Evolutionary conservation across 1,139 yeast species (phyloP).

Genomic region (Saccharomyces hybrid): DNA sequence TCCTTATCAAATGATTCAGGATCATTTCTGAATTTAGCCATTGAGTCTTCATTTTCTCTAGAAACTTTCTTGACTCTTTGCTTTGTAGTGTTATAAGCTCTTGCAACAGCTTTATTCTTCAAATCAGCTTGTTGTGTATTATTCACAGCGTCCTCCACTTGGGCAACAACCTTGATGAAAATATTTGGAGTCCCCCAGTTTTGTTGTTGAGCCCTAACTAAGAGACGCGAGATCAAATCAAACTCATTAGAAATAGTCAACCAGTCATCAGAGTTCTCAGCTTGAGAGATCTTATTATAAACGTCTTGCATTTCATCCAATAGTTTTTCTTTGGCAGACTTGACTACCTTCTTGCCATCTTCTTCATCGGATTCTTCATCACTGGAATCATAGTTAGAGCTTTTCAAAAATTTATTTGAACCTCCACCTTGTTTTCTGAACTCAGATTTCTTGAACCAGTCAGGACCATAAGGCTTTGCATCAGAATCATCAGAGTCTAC

Average conservation of each 20-base stretch:
- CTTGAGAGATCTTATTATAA: conserved; percentile 62
- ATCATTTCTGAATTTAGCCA: conserved; percentile 54
- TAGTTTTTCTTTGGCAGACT: conserved; percentile 87
- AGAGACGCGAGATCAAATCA: conserved; percentile 63
- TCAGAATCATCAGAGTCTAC: conserved; percentile 40
- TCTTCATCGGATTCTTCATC: conserved; percentile 43
- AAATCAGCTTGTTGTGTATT: conserved; percentile 53
- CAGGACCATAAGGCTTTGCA: conserved; percentile 34
- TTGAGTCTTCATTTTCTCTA: conserved; percentile 52
- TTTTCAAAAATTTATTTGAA: conserved; percentile 29
- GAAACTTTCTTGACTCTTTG: conserved; percentile 81
- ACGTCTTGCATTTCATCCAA: conserved; percentile 74
- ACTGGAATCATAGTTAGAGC: conserved; percentile 36
- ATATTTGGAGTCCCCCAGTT: conserved; percentile 61
- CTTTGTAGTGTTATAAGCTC: conserved; percentile 79
- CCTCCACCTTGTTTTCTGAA: conserved; percentile 32
- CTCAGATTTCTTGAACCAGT: conserved; percentile 35
- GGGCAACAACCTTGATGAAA: conserved; percentile 60
- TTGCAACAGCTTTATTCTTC: conserved; percentile 76
- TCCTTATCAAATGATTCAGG: conserved; percentile 68
- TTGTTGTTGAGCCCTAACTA: conserved; percentile 68
- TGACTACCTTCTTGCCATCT: conserved; percentile 69
- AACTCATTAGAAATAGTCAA: conserved; percentile 65
- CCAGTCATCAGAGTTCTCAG: conserved; percentile 75
- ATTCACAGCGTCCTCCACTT: conserved; percentile 62